phyloP scores from a whole-genome alignment of 106 monocot genomes.

The Allium fistulosum region DNA sequence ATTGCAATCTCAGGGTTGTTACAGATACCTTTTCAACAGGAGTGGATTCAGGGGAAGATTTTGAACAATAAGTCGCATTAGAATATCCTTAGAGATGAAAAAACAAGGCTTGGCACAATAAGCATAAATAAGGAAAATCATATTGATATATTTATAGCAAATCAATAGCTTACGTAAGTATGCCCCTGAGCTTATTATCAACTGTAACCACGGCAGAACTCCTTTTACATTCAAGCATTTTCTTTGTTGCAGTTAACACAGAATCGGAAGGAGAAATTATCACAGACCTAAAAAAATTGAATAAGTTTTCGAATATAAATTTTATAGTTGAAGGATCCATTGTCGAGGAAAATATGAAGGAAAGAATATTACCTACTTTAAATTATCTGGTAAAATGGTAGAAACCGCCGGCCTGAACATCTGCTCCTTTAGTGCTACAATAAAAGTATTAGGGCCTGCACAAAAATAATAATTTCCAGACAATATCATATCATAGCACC shows the following conservation, averaged over 20 bases:
- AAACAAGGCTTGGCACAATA: neutral
- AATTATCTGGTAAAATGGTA: constrained; percentile 44
- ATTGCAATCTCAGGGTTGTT: too few relatives aligned
- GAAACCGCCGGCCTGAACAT: constrained; percentile 59
- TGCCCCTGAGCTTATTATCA: constrained; percentile 51
- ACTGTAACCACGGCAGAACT: constrained; percentile 50
- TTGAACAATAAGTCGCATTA: constrained; percentile 51
- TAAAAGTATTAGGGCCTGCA: constrained; percentile 49
- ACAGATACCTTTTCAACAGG: constrained; percentile 39
- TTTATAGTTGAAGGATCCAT: neutral
- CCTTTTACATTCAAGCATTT: constrained; percentile 50
- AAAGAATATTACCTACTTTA: constrained; percentile 64
- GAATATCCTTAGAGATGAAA: constrained; percentile 49
- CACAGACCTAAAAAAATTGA: constrained; percentile 28
- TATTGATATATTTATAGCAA: too few relatives aligned
- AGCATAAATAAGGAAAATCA: too few relatives aligned
- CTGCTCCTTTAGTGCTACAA: constrained; percentile 48
- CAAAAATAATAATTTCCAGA: neutral
- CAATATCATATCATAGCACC: neutral
- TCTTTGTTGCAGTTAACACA: constrained; percentile 57
- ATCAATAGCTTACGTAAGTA: constrained; percentile 35
- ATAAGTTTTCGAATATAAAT: neutral
- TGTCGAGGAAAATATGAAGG: constrained; percentile 7
- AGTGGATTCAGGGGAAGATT: constrained; percentile 56
- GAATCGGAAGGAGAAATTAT: constrained; percentile 46